Conservation (phyloP, 2,329 filamentous ascomycete genomes). For the Aspergillus terreus region DNA sequence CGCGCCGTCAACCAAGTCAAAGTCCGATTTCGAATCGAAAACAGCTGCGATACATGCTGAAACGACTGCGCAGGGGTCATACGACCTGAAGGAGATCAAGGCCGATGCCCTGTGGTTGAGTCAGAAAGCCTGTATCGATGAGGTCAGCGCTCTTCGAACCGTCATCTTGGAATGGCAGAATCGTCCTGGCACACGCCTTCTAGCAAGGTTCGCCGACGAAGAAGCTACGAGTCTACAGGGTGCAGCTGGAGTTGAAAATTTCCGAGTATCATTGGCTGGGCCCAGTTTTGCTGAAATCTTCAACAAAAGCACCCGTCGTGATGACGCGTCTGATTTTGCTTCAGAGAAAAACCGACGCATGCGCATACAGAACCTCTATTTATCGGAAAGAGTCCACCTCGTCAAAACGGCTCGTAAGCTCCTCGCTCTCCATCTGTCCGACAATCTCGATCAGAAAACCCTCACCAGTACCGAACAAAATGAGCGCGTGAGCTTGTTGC, state of each 20-base stretch:
- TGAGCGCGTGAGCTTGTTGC: slow-evolving; percentile 18
- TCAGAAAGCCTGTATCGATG: slow-evolving; percentile 70
- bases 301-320: slow-evolving; percentile 21
- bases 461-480: slow-evolving; percentile 6
- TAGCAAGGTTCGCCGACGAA: slow-evolving; percentile 69
- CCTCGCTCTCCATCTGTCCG: slow-evolving; percentile 30
- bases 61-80: slow-evolving; percentile 61
- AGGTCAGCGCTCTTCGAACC: slow-evolving; percentile 76
- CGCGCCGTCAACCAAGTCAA: slow-evolving; percentile 58
- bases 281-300: slow-evolving; percentile 33
- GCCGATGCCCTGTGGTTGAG: slow-evolving; percentile 83
- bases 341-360: slow-evolving; percentile 59
- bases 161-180: slow-evolving; percentile 80
- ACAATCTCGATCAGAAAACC: slow-evolving; percentile 13
- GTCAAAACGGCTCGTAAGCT: slow-evolving; percentile 59
- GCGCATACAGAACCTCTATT: slow-evolving; percentile 67
- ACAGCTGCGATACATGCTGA: slow-evolving; percentile 83
- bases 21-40: slow-evolving; percentile 73
- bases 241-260: slow-evolving; percentile 64
- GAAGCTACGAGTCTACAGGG: slow-evolving; percentile 73
- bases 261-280: slow-evolving; percentile 53
- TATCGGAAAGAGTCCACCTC: slow-evolving; percentile 67
- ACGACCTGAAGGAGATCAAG: slow-evolving; percentile 76
- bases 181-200: slow-evolving; percentile 68
- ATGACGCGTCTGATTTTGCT: slow-evolving; percentile 50